phyloP scores from a whole-genome alignment of 176 grass and related monocot species.

The Ampelocalamus luodianensis region DNA sequence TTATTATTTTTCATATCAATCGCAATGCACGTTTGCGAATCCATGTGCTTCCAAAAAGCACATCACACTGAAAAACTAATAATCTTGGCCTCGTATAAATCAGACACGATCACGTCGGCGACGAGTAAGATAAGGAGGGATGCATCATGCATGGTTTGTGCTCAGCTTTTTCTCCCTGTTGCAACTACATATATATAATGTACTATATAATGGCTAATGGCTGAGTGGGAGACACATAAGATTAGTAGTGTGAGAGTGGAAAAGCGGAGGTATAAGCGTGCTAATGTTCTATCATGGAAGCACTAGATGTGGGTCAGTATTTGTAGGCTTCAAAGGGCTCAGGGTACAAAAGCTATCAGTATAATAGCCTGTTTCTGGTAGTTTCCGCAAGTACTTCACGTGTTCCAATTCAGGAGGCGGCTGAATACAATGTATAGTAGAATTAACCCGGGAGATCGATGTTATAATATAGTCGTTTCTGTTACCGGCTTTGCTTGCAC shows the following conservation, averaged over 20 bases:
- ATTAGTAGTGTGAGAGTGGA: constrained; percentile 46
- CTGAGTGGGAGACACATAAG: constrained; percentile 76
- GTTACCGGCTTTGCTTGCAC: not conserved
- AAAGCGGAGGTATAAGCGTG: constrained; percentile 62
- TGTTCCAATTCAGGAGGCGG: constrained; percentile 55
- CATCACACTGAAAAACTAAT: constrained; percentile 18
- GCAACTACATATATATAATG: constrained; percentile 17
- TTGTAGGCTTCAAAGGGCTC: constrained; percentile 74
- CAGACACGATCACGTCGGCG: constrained; percentile 57
- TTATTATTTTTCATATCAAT: constrained; percentile 25
- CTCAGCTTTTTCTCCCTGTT: constrained; percentile 40
- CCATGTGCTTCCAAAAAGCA: constrained; percentile 53
- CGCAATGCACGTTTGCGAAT: constrained; percentile 71
- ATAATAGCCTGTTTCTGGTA: constrained; percentile 54
- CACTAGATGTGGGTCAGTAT: constrained; percentile 73
- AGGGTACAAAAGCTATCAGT: constrained; percentile 55
- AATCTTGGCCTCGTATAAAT: constrained; percentile 53
- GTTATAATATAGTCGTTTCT: constrained; percentile 11
- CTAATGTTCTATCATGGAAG: constrained; percentile 69
- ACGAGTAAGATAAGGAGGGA: constrained; percentile 55
- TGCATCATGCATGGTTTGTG: constrained; percentile 38
- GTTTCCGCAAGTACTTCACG: constrained; percentile 44
- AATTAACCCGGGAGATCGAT: constrained; percentile 27
- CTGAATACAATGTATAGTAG: constrained; percentile 16
- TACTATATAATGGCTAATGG: constrained; percentile 52